Conservation (phyloP, 768 basidiomycete species). For the Postia placenta region DNA sequence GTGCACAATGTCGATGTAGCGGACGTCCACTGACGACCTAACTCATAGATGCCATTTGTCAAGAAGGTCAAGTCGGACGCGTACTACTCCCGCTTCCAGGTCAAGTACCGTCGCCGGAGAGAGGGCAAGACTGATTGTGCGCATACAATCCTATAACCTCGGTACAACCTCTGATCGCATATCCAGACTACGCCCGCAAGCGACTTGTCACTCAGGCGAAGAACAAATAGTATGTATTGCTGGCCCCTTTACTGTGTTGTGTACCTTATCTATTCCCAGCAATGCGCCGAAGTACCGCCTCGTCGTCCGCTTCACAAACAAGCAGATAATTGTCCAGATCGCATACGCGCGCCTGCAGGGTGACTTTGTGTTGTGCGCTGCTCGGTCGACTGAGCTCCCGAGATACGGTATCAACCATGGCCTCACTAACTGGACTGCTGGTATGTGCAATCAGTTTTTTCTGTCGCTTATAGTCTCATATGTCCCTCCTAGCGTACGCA, state of each 20-base stretch:
- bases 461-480: too few species aligned
- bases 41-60: conserved; percentile 84
- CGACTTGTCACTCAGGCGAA: conserved; percentile 96
- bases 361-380: conserved; percentile 87
- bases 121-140: conserved; percentile 98
- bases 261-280: conserved; percentile 30
- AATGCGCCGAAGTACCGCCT: conserved; percentile 98
- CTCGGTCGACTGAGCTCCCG: conserved; percentile 87
- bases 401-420: conserved; percentile 97
- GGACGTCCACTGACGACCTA: conserved; percentile 4
- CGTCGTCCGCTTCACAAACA: conserved; percentile 99
- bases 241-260: background rate
- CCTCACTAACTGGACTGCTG: conserved; percentile 97
- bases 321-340: conserved; percentile 90
- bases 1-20: conserved; percentile 23
- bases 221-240: conserved; percentile 87
- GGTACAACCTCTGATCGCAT: background rate
- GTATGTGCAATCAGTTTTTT: conserved; percentile 26
- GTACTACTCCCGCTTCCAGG: conserved; percentile 98
- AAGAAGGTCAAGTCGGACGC: conserved; percentile 95
- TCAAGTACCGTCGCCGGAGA: conserved; percentile 95
- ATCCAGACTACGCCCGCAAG: conserved; percentile 92
- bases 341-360: conserved; percentile 97
- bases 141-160: background rate
- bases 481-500: conserved; percentile 88